Percentiles rank a stretch among this genome's conserved stretches.
These are phyloP conservation scores for Novymonas esmeraldas DNA, from an alignment of 208 protist genomes.

Conservation along the genomic window DNA sequence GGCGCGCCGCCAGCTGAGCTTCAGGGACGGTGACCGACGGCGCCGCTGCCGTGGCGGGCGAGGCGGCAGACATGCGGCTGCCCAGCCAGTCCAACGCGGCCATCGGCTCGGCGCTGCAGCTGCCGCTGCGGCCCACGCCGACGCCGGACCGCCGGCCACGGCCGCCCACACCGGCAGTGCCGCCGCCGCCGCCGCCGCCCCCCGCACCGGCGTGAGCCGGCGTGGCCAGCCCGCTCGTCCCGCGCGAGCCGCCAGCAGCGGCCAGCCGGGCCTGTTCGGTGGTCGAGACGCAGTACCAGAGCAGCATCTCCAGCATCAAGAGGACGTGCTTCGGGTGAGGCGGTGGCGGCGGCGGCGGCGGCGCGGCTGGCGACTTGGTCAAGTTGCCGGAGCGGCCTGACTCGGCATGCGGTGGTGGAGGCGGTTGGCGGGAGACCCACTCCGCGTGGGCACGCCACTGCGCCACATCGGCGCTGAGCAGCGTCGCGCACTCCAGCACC, in stretches of 20 bases:
- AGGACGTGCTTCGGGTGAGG: constrained; percentile 8
- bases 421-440: constrained; percentile 1
- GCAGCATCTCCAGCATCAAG: constrained; percentile 37
- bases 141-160: neutral
- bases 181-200: constrained; percentile 26
- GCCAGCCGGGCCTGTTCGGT: constrained; percentile 26
- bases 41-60: constrained; percentile 5
- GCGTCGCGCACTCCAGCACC: constrained; percentile 29
- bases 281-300: constrained; percentile 65
- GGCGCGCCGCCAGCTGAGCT: constrained; percentile 44
- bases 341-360: neutral
- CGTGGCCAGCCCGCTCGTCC: constrained; percentile 27
- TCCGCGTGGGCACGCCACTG: constrained; percentile 25
- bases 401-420: neutral
- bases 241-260: constrained; percentile 14
- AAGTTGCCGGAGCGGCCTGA: neutral
- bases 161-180: constrained; percentile 6
- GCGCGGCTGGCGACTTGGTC: neutral
- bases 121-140: constrained; percentile 11
- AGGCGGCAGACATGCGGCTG: constrained; percentile 41
- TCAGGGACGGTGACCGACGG: constrained; percentile 18
- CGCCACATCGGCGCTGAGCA: constrained; percentile 22
- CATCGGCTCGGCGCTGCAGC: constrained; percentile 27
- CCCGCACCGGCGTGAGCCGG: constrained; percentile 15
- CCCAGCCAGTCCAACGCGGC: constrained; percentile 34